A percentile compares a stretch with the other conserved stretches of the same genome.
Evolutionary conservation across 495 filamentous ascomycete species (phyloP).

Genomic region (Cetradonia linearis): DNA sequence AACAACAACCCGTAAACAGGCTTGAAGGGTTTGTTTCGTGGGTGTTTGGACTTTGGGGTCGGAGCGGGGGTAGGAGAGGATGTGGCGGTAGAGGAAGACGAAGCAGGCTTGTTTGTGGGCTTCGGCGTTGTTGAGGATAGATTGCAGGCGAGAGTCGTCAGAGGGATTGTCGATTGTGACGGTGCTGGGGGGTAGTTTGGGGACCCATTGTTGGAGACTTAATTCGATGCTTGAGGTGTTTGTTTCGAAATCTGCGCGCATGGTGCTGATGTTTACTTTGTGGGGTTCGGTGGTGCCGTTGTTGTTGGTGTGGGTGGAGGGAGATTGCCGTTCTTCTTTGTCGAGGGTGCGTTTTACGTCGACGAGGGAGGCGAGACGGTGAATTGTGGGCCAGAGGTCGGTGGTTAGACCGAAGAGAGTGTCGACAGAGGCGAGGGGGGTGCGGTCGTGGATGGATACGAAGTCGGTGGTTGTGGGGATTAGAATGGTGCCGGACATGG

Average conservation of each 20-base stretch:
- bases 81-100: constrained; percentile 50
- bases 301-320: too few relatives aligned
- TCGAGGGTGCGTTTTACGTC: constrained; percentile 43
- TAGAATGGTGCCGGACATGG: constrained; percentile 41
- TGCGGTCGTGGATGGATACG: constrained; percentile 37
- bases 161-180: constrained; percentile 25
- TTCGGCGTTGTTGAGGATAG: constrained; percentile 49
- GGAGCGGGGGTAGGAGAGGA: constrained; percentile 36
- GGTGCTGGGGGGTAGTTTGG: constrained; percentile 28
- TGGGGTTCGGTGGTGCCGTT: too few relatives aligned
- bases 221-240: constrained; percentile 46
- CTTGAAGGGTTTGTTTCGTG: constrained; percentile 37
- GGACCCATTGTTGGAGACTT: constrained; percentile 46
- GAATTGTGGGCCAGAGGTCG: constrained; percentile 53
- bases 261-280: constrained; percentile 42
- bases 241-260: constrained; percentile 45
- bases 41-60: constrained; percentile 43
- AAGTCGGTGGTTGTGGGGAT: constrained; percentile 33
- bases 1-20: constrained; percentile 43
- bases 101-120: constrained; percentile 52
- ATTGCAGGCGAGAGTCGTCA: constrained; percentile 27
- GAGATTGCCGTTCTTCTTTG: constrained; percentile 31
- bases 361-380: constrained; percentile 46
- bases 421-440: constrained; percentile 41
- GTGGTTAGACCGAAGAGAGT: constrained; percentile 53